Evolutionary conservation across 2,329 filamentous ascomycete species (phyloP).

Genomic region (Pyrenophora seminiperda): DNA sequence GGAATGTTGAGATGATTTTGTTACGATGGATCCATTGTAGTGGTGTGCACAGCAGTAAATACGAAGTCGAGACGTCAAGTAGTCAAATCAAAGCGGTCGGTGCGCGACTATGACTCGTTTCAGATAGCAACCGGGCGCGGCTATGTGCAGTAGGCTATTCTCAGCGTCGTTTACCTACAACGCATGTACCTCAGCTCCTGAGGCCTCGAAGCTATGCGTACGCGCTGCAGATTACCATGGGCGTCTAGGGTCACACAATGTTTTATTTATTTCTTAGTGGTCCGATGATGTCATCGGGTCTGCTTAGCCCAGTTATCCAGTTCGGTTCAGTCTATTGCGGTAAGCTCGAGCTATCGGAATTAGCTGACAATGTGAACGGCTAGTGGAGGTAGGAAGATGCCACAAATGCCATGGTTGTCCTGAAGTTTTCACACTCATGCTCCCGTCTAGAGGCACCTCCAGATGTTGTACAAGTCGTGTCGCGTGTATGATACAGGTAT

Average conservation of each 20-base stretch:
- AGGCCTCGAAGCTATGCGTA: not conserved
- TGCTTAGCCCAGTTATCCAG: not conserved
- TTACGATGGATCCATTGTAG: slow-evolving; percentile 6
- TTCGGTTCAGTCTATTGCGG: slow-evolving; percentile 5
- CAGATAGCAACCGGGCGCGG: slow-evolving; percentile 4
- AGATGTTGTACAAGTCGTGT: slow-evolving; percentile 40
- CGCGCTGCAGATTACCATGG: not conserved
- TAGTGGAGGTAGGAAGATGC: not conserved
- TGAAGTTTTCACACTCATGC: slow-evolving; percentile 15
- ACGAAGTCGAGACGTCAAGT: slow-evolving; percentile 2
- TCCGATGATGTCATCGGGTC: slow-evolving; percentile 13
- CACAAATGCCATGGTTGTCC: slow-evolving; percentile 4
- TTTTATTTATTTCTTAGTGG: not conserved
- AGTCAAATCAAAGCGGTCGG: slow-evolving; percentile 9
- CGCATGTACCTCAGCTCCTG: not conserved
- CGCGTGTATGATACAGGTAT: slow-evolving; percentile 42
- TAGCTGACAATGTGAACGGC: too few species aligned
- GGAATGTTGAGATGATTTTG: not conserved
- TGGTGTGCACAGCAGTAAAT: slow-evolving; percentile 1
- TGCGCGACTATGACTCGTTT: slow-evolving; percentile 8
- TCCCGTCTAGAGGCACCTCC: slow-evolving; percentile 24
- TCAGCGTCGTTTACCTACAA: not conserved
- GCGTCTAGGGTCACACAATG: not conserved
- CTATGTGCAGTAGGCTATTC: not conserved
- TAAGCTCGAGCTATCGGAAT: slow-evolving; percentile 1